Conservation (phyloP, 345 rosid species). For the Viola odorata region DNA sequence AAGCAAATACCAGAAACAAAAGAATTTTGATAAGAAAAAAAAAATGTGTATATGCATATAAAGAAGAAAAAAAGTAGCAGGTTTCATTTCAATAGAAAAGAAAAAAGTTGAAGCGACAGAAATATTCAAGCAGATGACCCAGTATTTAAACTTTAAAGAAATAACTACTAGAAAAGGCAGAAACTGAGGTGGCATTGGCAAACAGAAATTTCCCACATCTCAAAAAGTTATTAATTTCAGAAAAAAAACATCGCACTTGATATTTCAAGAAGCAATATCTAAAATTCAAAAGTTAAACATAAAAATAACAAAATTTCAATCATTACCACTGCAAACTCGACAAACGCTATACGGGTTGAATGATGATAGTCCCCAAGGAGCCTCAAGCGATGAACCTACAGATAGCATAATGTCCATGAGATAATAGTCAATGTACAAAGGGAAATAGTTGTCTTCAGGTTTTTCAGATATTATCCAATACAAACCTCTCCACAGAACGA, state of each 20-base stretch:
- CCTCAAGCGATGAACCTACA: slow-evolving; percentile 88
- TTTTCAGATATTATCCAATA: slow-evolving; percentile 9
- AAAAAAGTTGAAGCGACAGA: not conserved
- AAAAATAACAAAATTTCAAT: not conserved
- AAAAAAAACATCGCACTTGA: not conserved
- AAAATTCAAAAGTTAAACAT: not conserved
- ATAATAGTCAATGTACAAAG: slow-evolving; percentile 5
- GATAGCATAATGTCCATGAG: slow-evolving; percentile 2
- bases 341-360: slow-evolving; percentile 92
- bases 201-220: not conserved
- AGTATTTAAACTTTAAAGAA: not conserved
- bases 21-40: too few species aligned
- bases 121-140: not conserved
- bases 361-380: slow-evolving; percentile 88
- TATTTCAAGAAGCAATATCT: not conserved
- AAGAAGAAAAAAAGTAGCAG: too few species aligned
- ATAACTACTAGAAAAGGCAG: not conserved
- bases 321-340: slow-evolving; percentile 76
- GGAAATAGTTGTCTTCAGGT: not conserved
- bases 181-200: not conserved
- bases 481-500: slow-evolving; percentile 85
- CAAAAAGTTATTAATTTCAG: not conserved
- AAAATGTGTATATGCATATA: too few species aligned
- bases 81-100: too few species aligned
- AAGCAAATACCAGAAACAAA: too few species aligned